These are phyloP conservation scores for Paragyromitra xinjiangensis DNA, from an alignment of 495 filamentous ascomycete genomes.

Conservation along the genomic window DNA sequence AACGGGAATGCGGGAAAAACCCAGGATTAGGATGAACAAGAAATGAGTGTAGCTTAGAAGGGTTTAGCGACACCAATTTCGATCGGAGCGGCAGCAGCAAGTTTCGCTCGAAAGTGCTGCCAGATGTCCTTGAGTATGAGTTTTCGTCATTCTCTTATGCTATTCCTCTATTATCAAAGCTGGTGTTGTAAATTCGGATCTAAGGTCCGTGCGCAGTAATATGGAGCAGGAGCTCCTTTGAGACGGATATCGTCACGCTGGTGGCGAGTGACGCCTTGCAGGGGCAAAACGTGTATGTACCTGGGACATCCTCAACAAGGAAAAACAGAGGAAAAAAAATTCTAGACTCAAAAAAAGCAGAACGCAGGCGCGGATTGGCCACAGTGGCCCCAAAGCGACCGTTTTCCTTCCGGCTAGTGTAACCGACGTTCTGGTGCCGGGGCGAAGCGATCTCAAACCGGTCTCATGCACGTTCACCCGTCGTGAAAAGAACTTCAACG, in stretches of 20 bases:
- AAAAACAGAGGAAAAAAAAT: background rate
- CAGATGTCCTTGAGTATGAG: background rate
- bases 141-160: slow-evolving; percentile 3
- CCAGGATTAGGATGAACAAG: slow-evolving; percentile 13
- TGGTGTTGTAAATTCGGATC: background rate
- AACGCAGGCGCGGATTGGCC: slow-evolving; percentile 4
- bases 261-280: slow-evolving; percentile 27
- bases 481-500: slow-evolving; percentile 28
- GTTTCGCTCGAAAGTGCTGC: background rate
- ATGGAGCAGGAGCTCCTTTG: slow-evolving; percentile 32
- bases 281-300: slow-evolving; percentile 32
- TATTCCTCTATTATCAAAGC: background rate
- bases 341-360: background rate
- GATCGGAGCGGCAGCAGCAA: background rate
- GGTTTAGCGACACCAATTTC: slow-evolving; percentile 12
- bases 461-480: slow-evolving; percentile 18
- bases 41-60: slow-evolving; percentile 22
- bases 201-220: background rate
- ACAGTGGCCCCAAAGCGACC: slow-evolving; percentile 2
- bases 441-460: slow-evolving; percentile 21
- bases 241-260: background rate
- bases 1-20: slow-evolving; percentile 24
- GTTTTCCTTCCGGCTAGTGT: slow-evolving; percentile 24
- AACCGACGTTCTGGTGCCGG: slow-evolving; percentile 25
- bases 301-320: slow-evolving; percentile 13